A percentile compares a stretch with the other conserved stretches of the same genome.
These are phyloP conservation scores for Fusarium luffae DNA, from an alignment of 2,329 filamentous ascomycete species.

Conservation along the genomic window DNA sequence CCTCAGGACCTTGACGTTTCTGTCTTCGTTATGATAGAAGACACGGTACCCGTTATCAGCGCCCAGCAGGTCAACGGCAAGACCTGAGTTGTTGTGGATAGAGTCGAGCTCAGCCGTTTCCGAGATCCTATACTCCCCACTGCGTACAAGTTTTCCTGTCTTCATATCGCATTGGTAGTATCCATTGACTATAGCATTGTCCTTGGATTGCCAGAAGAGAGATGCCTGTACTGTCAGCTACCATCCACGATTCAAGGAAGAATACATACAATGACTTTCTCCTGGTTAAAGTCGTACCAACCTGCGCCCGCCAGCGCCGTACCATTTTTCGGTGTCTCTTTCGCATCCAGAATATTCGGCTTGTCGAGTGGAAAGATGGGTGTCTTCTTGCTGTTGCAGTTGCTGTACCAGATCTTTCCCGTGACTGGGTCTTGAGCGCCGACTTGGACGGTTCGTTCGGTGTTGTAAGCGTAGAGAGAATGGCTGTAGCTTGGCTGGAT, in stretches of 20 bases:
- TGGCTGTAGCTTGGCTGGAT: neutral
- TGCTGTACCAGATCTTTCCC: slow-evolving; percentile 4
- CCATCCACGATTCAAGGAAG: rapidly evolving
- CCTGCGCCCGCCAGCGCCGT: slow-evolving; percentile 3
- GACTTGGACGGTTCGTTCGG: slow-evolving; percentile 1
- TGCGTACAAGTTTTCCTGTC: slow-evolving; percentile 4
- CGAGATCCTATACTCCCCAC: neutral
- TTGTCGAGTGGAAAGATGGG: slow-evolving; percentile 4
- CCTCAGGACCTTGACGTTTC: neutral
- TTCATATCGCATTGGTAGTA: neutral
- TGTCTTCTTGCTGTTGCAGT: neutral
- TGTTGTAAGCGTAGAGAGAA: slow-evolving; percentile 3
- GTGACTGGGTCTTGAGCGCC: slow-evolving; percentile 1
- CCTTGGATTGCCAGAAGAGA: slow-evolving; percentile 7
- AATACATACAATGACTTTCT: too few relatives aligned
- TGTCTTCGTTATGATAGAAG: slow-evolving; percentile 1
- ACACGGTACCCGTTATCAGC: slow-evolving; percentile 1
- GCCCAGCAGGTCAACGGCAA: neutral
- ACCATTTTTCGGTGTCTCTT: neutral
- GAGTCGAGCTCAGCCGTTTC: neutral
- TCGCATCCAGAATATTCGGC: neutral
- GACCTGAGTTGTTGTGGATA: neutral
- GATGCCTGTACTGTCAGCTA: neutral
- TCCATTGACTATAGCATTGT: slow-evolving; percentile 2
- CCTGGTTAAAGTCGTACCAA: neutral